These are phyloP conservation scores for Gaillardinia entomophila DNA, from an alignment of 805 yeast genomes.

Conservation along the genomic window DNA sequence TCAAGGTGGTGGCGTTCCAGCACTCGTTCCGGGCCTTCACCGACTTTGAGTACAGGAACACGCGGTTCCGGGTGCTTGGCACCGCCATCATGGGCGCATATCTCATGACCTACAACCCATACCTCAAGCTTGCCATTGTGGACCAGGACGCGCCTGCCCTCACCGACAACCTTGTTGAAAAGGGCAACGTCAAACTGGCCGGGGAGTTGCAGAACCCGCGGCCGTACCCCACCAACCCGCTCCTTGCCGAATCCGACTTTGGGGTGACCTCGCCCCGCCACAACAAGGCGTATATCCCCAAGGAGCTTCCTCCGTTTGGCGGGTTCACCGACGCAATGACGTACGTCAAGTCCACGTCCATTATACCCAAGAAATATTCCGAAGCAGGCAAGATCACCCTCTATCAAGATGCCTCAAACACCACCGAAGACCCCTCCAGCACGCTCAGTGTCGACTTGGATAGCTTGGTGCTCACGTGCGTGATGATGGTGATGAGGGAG, in stretches of 20 bases:
- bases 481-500: conserved; percentile 28
- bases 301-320: conserved; percentile 36
- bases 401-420: conserved; percentile 22
- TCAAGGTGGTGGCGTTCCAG: conserved; percentile 27
- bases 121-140: conserved; percentile 25
- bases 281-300: conserved; percentile 14
- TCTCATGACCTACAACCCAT: conserved; percentile 24
- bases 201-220: conserved; percentile 19
- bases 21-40: conserved; percentile 32
- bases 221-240: conserved; percentile 20
- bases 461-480: conserved; percentile 23
- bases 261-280: conserved; percentile 3
- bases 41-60: conserved; percentile 30
- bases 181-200: conserved; percentile 1
- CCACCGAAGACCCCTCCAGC: conserved; percentile 9
- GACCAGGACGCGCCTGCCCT: conserved; percentile 31
- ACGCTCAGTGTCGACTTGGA: conserved; percentile 29
- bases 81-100: conserved; percentile 26
- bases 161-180: conserved; percentile 29
- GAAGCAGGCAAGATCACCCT: conserved; percentile 30
- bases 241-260: conserved; percentile 12
- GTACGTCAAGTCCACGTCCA: conserved; percentile 12
- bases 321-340: conserved; percentile 21
- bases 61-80: conserved; percentile 35
- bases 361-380: conserved; percentile 30